Evolutionary conservation across 2,329 filamentous ascomycete genomes (phyloP), one percentile per base, ranked within the genome.

Genomic region (Macroventuria anomochaeta): DNA sequence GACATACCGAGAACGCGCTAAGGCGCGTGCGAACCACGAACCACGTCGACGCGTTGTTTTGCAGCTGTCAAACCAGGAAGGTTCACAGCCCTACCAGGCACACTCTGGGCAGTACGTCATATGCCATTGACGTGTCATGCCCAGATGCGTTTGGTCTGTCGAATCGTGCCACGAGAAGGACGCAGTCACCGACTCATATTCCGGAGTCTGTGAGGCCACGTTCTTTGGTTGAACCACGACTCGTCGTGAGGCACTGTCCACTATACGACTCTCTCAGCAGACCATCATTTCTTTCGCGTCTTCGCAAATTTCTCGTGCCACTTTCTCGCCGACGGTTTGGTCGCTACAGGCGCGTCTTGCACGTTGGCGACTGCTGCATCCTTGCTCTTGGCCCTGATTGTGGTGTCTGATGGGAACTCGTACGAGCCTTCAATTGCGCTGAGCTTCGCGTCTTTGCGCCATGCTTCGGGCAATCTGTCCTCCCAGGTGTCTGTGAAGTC

Each of bases 271-370:
- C 34, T 26, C 51, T 46, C 40, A 40, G 32, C 44, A 40, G 33
- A 31, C 40, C 17, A 40, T 69, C 44, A 71, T 49, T 63, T 65
- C 34, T 70, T 69, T 36, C 72, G 64, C 7, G 66, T 68, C 54
- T 68, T 71, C 28, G 62, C 72, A 46, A 76, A 73, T 55, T 67
- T 75, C 40, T 75, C 73, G 53, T 76, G 73, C 73, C 73, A 76
- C 56, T 75, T 76, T n/a, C 73, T 67, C 25, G 66, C 65, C 41
- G 65, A 68, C 7, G 65, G 59, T 44, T 70, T 69, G 6, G 62
- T 46, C n/a, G 63, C 58, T 28, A 55, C 38, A 23, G 48, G 38
- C 13, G 53, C 36, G 33, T 38, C 43, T 21, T 55, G 52, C 29
- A 38, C 36, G 15, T 23, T 56, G 7, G 55, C 28, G 18, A 52